These are phyloP conservation scores for Haematococcus sp. DNA, from an alignment of 139 green algal species.

Conservation along the genomic window DNA sequence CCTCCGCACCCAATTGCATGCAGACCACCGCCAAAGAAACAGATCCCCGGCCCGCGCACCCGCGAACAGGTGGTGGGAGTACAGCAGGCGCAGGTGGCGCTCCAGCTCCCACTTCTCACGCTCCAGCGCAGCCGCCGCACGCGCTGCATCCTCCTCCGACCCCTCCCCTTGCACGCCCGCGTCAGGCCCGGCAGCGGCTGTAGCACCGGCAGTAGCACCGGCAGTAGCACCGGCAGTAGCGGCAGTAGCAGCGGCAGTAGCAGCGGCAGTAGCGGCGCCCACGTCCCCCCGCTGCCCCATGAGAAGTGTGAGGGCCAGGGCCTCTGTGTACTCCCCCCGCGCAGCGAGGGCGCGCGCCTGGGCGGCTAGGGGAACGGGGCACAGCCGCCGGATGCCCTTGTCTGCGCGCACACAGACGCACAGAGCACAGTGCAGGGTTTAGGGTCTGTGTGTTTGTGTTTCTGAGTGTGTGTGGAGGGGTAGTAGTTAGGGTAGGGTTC, in stretches of 20 bases:
- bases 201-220: background rate
- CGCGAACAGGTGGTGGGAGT: constrained; percentile 68
- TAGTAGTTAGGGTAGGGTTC: too few relatives aligned
- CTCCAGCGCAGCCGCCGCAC: constrained; percentile 7
- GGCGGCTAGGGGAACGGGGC: constrained; percentile 39
- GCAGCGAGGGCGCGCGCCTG: constrained; percentile 63
- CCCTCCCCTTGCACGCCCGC: background rate
- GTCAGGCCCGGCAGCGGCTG: background rate
- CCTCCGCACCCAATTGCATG: too few relatives aligned
- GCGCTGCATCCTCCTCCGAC: background rate
- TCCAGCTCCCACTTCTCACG: constrained; percentile 33
- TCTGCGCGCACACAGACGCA: too few relatives aligned
- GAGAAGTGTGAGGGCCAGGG: constrained; percentile 54
- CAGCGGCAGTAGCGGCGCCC: background rate
- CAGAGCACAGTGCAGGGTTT: too few relatives aligned
- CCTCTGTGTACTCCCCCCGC: constrained; percentile 61
- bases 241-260: background rate
- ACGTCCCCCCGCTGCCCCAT: constrained; percentile 8
- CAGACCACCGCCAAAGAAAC: too few relatives aligned
- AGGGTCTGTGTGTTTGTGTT: too few relatives aligned
- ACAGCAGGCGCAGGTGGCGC: constrained; percentile 59
- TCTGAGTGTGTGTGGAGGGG: too few relatives aligned
- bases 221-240: background rate
- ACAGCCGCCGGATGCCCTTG: constrained; percentile 42
- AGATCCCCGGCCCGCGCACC: too few relatives aligned